Percentiles rank a stretch among this genome's conserved stretches.
Evolutionary conservation across 2,329 filamentous ascomycete genomes (phyloP).

Genomic region (Fusarium xylarioides): DNA sequence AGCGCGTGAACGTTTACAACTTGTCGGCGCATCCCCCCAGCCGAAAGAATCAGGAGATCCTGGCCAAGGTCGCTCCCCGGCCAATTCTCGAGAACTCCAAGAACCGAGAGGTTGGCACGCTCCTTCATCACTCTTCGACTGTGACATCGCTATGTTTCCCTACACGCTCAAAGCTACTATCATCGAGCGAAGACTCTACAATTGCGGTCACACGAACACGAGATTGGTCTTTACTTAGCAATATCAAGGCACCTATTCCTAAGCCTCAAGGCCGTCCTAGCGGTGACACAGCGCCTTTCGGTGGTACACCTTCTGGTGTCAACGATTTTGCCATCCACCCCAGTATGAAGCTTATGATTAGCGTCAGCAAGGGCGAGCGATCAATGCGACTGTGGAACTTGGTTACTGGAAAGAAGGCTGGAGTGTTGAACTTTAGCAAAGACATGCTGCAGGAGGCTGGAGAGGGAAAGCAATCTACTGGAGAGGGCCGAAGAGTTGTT

Average conservation of each 20-base stretch:
- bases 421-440: conserved; percentile 84
- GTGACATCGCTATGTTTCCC: conserved; percentile 85
- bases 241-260: conserved; percentile 87
- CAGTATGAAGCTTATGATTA: conserved; percentile 96
- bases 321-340: conserved; percentile 97
- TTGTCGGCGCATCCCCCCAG: conserved; percentile 76
- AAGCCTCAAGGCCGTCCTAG: conserved; percentile 82
- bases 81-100: conserved; percentile 84
- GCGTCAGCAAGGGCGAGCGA: conserved; percentile 86
- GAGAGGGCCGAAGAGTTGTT: conserved; percentile 82
- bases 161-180: conserved; percentile 85
- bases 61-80: conserved; percentile 75
- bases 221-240: conserved; percentile 88
- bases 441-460: conserved; percentile 78
- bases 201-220: conserved; percentile 87
- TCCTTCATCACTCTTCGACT: conserved; percentile 86
- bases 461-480: conserved; percentile 78
- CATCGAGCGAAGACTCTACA: conserved; percentile 89
- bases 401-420: conserved; percentile 94
- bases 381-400: conserved; percentile 97
- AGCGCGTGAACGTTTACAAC: conserved; percentile 93
- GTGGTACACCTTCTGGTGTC: conserved; percentile 84
- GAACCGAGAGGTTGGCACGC: conserved; percentile 86
- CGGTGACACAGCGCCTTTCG: conserved; percentile 86
- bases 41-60: conserved; percentile 63